These are phyloP conservation scores for Colletotrichum musicola DNA, from an alignment of 2,329 filamentous ascomycete genomes.

Conservation along the genomic window DNA sequence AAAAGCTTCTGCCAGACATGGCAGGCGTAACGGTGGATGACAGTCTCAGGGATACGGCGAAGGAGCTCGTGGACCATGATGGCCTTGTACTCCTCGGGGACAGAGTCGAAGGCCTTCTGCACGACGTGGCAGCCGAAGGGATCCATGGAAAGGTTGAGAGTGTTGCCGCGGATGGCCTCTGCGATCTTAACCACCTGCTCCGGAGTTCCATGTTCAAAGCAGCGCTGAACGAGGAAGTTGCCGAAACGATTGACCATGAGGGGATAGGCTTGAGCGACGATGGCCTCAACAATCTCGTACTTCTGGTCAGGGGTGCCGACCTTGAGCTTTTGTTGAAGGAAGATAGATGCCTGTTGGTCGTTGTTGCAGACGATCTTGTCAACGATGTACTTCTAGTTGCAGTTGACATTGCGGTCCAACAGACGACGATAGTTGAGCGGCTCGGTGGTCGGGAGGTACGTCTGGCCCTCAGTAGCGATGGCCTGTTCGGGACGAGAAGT, in stretches of 20 bases:
- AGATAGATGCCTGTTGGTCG: constrained; percentile 98
- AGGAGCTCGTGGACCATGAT: constrained; percentile 99
- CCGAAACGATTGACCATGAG: constrained; percentile 99
- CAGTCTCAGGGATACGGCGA: constrained; percentile 94
- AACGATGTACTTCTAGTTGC: constrained; percentile 99
- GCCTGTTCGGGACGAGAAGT: constrained; percentile 52
- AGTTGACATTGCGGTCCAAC: constrained; percentile 94
- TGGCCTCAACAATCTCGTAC: constrained; percentile 95
- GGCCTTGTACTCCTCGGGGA: constrained; percentile 97
- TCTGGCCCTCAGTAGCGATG: constrained; percentile 70
- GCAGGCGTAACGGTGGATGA: constrained; percentile 98
- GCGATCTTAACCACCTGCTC: constrained; percentile 97
- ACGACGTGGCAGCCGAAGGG: constrained; percentile 98
- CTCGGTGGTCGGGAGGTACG: constrained; percentile 88
- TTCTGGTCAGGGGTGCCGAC: constrained; percentile 95
- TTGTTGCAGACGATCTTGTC: constrained; percentile 99
- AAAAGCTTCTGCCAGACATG: constrained; percentile 99
- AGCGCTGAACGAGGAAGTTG: constrained; percentile 97
- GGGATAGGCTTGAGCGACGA: constrained; percentile 93
- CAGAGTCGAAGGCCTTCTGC: constrained; percentile 98
- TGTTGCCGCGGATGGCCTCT: constrained; percentile 92
- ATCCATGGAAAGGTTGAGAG: constrained; percentile 95
- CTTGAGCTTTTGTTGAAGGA: constrained; percentile 98
- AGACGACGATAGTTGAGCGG: constrained; percentile 96
- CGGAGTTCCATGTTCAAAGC: constrained; percentile 96